Evolutionary conservation across 768 basidiomycete species (phyloP).

Genomic region (Mycena haematopus): DNA sequence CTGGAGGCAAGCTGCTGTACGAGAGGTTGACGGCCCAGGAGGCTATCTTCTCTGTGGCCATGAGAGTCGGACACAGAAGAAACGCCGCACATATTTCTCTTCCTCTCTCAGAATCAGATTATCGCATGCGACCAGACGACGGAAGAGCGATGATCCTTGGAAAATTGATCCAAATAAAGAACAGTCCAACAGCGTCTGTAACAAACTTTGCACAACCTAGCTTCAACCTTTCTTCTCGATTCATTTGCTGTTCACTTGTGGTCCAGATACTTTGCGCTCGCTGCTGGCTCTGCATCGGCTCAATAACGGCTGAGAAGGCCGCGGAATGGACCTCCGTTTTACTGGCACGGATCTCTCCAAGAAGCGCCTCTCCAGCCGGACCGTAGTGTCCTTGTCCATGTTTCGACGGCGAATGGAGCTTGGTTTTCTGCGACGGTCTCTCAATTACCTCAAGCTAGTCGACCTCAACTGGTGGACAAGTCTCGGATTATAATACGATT

Average conservation of each 20-base stretch:
- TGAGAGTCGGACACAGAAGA: slow-evolving; percentile 18
- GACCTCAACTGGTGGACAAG: too few relatives aligned
- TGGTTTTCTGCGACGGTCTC: not conserved
- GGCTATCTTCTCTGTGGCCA: slow-evolving; percentile 33
- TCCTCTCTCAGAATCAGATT: not conserved
- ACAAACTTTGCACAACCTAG: not conserved
- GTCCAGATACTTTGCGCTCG: not conserved
- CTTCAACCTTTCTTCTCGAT: not conserved
- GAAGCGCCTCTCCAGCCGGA: not conserved
- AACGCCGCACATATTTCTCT: not conserved
- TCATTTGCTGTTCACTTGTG: not conserved
- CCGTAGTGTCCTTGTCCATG: too few relatives aligned
- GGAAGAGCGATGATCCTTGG: not conserved
- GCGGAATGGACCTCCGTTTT: not conserved
- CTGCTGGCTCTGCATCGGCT: not conserved
- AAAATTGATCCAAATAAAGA: not conserved
- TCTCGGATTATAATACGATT: too few relatives aligned
- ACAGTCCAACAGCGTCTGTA: not conserved
- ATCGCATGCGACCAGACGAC: not conserved
- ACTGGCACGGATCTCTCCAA: not conserved
- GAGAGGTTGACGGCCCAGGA: slow-evolving; percentile 32
- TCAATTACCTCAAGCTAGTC: not conserved
- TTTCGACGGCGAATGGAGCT: not conserved
- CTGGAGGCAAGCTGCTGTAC: slow-evolving; percentile 27
- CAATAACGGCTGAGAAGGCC: not conserved